Percentiles rank a stretch among this genome's conserved stretches.
phyloP scores from a whole-genome alignment of 768 basidiomycete genomes.

The Suillus tomentosus region DNA sequence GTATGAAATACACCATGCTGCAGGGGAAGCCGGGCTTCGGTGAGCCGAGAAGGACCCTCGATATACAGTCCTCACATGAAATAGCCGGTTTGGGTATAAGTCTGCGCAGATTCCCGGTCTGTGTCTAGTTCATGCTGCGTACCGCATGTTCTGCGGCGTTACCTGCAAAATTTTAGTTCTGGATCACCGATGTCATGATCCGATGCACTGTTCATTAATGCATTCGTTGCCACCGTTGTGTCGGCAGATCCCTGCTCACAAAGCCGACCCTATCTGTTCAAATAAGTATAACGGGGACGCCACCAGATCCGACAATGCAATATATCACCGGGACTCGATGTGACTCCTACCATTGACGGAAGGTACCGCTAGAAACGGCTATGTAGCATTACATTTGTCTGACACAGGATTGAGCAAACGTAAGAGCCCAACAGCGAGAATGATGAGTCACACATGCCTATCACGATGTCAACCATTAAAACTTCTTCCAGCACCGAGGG shows the following conservation, averaged over 20 bases:
- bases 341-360: slow-evolving; percentile 28
- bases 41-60: background rate
- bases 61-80: background rate
- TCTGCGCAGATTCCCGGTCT: background rate
- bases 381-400: background rate
- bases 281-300: slow-evolving; percentile 30
- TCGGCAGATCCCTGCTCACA: slow-evolving; percentile 22
- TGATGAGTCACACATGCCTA: slow-evolving; percentile 39
- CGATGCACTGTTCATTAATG: background rate
- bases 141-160: background rate
- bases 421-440: background rate
- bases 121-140: background rate
- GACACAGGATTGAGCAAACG: background rate
- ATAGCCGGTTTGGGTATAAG: background rate
- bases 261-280: slow-evolving; percentile 37
- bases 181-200: background rate
- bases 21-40: background rate
- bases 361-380: slow-evolving; percentile 39
- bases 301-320: slow-evolving; percentile 37
- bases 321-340: slow-evolving; percentile 23
- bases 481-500: slow-evolving; percentile 7
- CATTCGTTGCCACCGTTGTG: slow-evolving; percentile 9
- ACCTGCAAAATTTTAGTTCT: background rate
- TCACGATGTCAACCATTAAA: slow-evolving; percentile 11
- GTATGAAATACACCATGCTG: background rate